phyloP scores from a whole-genome alignment of 352 stramenopile species.

The Pythium biforme region DNA sequence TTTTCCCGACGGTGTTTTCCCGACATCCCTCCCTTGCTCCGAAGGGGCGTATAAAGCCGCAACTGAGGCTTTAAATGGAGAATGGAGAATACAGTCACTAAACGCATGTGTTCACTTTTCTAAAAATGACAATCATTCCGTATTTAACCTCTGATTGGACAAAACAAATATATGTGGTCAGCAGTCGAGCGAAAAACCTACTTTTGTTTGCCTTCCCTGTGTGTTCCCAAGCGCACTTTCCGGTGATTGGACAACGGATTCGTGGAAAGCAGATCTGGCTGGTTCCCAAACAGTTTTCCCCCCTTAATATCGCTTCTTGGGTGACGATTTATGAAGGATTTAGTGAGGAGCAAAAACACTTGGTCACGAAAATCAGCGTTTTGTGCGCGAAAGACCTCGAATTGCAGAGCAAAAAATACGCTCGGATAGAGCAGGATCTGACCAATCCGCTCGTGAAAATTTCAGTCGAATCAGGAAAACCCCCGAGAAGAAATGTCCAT shows the following conservation, averaged over 20 bases:
- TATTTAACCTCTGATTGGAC: neutral
- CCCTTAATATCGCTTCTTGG: neutral
- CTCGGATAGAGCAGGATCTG: neutral
- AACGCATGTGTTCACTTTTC: neutral
- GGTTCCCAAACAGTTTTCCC: neutral
- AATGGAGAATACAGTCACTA: neutral
- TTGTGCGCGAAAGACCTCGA: neutral
- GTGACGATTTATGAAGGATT: slow-evolving; percentile 1
- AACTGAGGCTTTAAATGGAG: neutral
- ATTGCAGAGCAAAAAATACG: slow-evolving; percentile 1
- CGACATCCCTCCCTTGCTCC: slow-evolving; percentile 4
- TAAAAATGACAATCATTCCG: neutral
- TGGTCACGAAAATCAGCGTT: neutral
- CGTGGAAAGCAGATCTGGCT: neutral
- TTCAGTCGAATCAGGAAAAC: neutral
- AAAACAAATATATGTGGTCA: neutral
- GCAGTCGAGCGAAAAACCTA: neutral
- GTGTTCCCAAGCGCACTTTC: neutral
- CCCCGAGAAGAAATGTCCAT: neutral
- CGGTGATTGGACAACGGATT: neutral
- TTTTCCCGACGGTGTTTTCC: slow-evolving; percentile 17
- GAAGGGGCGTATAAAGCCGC: slow-evolving; percentile 7
- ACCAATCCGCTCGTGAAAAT: neutral
- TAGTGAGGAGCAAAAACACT: neutral
- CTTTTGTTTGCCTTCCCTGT: neutral